Conservation (phyloP, 2,329 filamentous ascomycete species). For the Epichloe sp. region DNA sequence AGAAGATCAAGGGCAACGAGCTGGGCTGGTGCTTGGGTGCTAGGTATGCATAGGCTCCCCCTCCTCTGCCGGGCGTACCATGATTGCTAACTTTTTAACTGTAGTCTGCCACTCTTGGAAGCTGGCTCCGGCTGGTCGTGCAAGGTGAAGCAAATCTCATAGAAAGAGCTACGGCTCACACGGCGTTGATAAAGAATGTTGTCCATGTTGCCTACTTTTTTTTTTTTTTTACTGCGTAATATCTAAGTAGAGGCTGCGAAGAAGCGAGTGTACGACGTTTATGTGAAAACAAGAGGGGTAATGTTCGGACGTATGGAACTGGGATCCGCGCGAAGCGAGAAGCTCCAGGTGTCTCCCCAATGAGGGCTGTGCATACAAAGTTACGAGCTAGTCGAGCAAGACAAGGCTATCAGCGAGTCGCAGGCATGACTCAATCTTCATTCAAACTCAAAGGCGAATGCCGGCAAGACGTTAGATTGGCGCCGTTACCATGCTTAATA, state of each 20-base stretch:
- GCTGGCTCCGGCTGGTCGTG: slow-evolving; percentile 82
- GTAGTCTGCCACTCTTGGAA: slow-evolving; percentile 68
- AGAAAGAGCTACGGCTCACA: slow-evolving; percentile 12
- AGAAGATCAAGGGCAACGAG: slow-evolving; percentile 97
- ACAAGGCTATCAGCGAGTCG: background rate
- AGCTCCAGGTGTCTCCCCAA: background rate
- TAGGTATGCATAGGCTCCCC: slow-evolving; percentile 47
- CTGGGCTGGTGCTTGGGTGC: slow-evolving; percentile 96
- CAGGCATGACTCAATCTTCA: background rate
- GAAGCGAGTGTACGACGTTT: background rate
- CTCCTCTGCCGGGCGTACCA: background rate
- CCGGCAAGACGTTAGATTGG: background rate
- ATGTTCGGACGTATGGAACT: too few species aligned
- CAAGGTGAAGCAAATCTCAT: slow-evolving; percentile 64
- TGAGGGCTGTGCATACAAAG: background rate
- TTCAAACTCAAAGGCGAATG: background rate
- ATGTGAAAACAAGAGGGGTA: background rate
- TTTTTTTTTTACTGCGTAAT: background rate
- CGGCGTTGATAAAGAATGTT: background rate
- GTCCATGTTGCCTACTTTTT: too few species aligned
- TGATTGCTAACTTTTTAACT: slow-evolving; percentile 8
- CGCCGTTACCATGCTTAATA: slow-evolving; percentile 42
- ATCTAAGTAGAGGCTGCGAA: too few species aligned
- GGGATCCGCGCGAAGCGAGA: too few species aligned
- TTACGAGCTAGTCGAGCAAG: background rate